phyloP scores from a whole-genome alignment of 441 rosid genomes.

The Erodium trifolium region DNA sequence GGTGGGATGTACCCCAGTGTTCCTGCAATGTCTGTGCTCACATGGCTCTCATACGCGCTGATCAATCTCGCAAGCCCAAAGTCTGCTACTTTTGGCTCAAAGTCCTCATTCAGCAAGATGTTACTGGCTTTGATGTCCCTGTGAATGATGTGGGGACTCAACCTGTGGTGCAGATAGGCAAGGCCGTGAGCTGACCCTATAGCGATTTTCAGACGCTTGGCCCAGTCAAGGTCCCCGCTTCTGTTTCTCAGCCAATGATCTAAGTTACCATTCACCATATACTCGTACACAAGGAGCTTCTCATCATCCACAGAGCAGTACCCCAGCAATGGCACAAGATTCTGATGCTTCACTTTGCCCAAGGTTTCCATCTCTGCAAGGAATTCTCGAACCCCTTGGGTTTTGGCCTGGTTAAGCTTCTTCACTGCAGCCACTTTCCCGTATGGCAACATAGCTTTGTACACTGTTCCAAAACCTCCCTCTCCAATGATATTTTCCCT shows the following conservation, averaged over 20 bases:
- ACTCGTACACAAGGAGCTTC: slow-evolving; percentile 86
- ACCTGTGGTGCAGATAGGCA: slow-evolving; percentile 79
- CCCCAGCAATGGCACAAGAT: slow-evolving; percentile 77
- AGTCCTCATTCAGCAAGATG: no score
- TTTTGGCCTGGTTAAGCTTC: slow-evolving; percentile 76
- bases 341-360: slow-evolving; percentile 88
- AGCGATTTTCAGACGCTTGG: slow-evolving; percentile 63
- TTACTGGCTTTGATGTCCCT: no score
- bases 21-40: slow-evolving; percentile 78
- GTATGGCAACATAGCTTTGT: slow-evolving; percentile 28
- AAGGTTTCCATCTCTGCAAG: slow-evolving; percentile 90
- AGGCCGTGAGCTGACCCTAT: slow-evolving; percentile 73
- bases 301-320: slow-evolving; percentile 76
- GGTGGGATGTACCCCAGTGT: slow-evolving; percentile 93
- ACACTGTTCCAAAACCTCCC: no score
- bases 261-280: slow-evolving; percentile 81
- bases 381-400: slow-evolving; percentile 83
- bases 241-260: slow-evolving; percentile 78
- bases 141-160: slow-evolving; percentile 46
- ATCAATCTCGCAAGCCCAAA: slow-evolving; percentile 84
- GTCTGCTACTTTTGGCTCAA: slow-evolving; percentile 32
- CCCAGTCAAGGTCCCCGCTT: slow-evolving; percentile 66
- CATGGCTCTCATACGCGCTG: slow-evolving; percentile 90
- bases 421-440: slow-evolving; percentile 75
- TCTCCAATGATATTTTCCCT: slow-evolving; percentile 38